A percentile compares a stretch with the other conserved stretches of the same genome.
Evolutionary conservation across 805 yeast genomes (phyloP).

Genomic region (Lipomyces orientalis): DNA sequence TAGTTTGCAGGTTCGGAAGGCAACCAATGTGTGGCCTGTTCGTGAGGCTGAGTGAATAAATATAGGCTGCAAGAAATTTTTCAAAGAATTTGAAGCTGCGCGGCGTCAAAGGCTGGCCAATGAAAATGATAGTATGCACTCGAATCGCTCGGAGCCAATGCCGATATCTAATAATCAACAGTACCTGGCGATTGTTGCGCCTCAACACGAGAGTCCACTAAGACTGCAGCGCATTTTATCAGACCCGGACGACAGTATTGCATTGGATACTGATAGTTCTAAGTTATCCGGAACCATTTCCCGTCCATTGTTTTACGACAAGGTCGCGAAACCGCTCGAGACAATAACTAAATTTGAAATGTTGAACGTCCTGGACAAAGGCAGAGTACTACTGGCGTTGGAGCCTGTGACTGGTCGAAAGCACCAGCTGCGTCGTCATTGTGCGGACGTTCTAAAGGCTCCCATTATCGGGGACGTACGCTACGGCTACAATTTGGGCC

Average conservation of each 20-base stretch:
- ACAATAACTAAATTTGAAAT: constrained; percentile 21
- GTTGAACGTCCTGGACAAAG: constrained; percentile 1
- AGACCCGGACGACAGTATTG: neutral
- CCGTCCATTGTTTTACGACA: neutral
- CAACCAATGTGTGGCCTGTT: neutral
- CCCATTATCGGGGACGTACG: constrained; percentile 30
- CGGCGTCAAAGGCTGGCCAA: constrained; percentile 34
- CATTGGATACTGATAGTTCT: neutral
- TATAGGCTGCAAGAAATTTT: constrained; percentile 29
- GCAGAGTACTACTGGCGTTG: constrained; percentile 16
- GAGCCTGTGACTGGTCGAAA: constrained; percentile 34
- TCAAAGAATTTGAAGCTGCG: constrained; percentile 20
- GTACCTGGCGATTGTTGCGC: constrained; percentile 22
- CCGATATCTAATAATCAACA: neutral
- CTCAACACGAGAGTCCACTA: constrained; percentile 8
- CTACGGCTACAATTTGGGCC: constrained; percentile 14
- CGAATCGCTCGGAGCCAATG: neutral
- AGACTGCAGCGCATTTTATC: neutral
- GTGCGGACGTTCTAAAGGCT: constrained; percentile 32
- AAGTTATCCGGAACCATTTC: neutral
- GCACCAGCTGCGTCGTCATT: constrained; percentile 35
- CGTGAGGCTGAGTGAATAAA: neutral
- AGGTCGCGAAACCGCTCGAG: neutral
- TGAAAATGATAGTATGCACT: constrained; percentile 24
- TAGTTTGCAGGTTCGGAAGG: constrained; percentile 19